phyloP scores from a whole-genome alignment of 2,329 filamentous ascomycete genomes.

The Graphilbum fragrans region DNA sequence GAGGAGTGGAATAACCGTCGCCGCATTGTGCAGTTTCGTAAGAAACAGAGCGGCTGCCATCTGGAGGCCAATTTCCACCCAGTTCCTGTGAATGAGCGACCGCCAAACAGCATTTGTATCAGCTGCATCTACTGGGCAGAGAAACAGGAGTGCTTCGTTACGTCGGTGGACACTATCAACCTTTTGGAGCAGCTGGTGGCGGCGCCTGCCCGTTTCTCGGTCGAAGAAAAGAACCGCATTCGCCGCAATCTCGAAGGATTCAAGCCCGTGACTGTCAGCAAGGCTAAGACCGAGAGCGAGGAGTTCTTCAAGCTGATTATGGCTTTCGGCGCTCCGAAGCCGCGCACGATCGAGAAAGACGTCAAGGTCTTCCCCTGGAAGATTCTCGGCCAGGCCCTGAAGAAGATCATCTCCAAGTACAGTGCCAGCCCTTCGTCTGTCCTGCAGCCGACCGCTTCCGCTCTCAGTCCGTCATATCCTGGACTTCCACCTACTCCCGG shows the following conservation, averaged over 20 bases:
- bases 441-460: conserved; percentile 15
- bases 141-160: conserved; percentile 82
- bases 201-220: conserved; percentile 64
- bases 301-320: conserved; percentile 99
- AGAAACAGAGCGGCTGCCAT: conserved; percentile 69
- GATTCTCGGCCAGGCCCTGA: conserved; percentile 71
- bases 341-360: conserved; percentile 96
- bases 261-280: conserved; percentile 84
- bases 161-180: conserved; percentile 92
- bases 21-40: conserved; percentile 78
- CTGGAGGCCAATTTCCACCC: conserved; percentile 71
- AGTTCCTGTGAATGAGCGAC: conserved; percentile 66
- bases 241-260: conserved; percentile 92
- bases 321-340: conserved; percentile 90
- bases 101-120: conserved; percentile 79
- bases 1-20: conserved; percentile 73
- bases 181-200: conserved; percentile 86
- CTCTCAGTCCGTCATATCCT: conserved; percentile 24
- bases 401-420: conserved; percentile 99
- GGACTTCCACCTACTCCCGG: conserved; percentile 34
- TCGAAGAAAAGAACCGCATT: conserved; percentile 98
- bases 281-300: conserved; percentile 82
- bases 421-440: conserved; percentile 35
- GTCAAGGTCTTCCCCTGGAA: conserved; percentile 99
- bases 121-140: conserved; percentile 97